A percentile compares a stretch with the other conserved stretches of the same genome.
These are phyloP conservation scores for Penicillium crystallinum DNA, from an alignment of 495 filamentous ascomycete species.

Conservation along the genomic window DNA sequence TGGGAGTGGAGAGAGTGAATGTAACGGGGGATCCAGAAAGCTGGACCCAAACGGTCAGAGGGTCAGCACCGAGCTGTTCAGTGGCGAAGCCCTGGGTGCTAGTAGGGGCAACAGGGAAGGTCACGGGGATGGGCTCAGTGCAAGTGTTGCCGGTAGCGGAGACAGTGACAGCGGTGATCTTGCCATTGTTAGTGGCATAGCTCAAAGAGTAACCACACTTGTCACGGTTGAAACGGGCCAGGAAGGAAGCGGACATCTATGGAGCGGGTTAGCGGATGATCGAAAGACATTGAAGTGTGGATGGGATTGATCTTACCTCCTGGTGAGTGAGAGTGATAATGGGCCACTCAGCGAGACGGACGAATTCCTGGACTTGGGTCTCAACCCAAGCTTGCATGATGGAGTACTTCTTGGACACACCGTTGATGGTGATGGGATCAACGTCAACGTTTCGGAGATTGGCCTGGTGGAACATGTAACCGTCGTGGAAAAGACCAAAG, in stretches of 20 bases:
- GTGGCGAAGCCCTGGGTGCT: constrained; percentile 40
- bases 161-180: constrained; percentile 50
- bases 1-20: constrained; percentile 45
- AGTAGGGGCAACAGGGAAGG: constrained; percentile 43
- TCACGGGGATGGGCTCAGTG: constrained; percentile 49
- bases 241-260: constrained; percentile 47
- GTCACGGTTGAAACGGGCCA: constrained; percentile 50
- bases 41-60: constrained; percentile 54
- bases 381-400: constrained; percentile 62
- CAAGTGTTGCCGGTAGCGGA: constrained; percentile 49
- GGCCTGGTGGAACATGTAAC: constrained; percentile 51
- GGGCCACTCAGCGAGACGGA: constrained; percentile 54
- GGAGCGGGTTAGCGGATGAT: not conserved
- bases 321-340: constrained; percentile 52
- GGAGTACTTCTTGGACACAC: constrained; percentile 42
- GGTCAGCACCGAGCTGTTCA: constrained; percentile 55
- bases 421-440: constrained; percentile 46
- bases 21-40: constrained; percentile 49
- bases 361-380: constrained; percentile 51
- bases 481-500: constrained; percentile 49
- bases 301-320: constrained; percentile 27
- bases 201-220: constrained; percentile 46
- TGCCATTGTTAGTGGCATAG: constrained; percentile 37
- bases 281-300: not conserved
- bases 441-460: constrained; percentile 52